Evolutionary conservation across 345 rosid genomes (phyloP).

Genomic region (Gossypium sturtianum): DNA sequence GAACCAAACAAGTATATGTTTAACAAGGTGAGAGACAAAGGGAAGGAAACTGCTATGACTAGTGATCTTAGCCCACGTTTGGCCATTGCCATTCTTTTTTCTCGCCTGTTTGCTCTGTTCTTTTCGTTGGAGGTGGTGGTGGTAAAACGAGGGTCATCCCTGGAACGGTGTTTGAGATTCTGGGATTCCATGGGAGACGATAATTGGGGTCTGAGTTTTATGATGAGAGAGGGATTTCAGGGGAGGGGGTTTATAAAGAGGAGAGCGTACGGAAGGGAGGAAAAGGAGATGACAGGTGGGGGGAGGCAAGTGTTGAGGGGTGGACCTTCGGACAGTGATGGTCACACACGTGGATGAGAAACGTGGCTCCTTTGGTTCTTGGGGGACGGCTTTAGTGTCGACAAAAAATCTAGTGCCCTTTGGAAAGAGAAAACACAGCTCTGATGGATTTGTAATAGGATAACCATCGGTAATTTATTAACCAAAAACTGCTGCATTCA

Average conservation of each 20-base stretch:
- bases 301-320: slow-evolving; percentile 10
- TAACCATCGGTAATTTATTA: no score
- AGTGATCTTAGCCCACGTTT: slow-evolving; percentile 67
- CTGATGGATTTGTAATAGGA: not conserved
- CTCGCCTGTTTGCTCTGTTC: slow-evolving; percentile 17
- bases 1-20: slow-evolving; percentile 50
- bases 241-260: not conserved
- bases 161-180: slow-evolving; percentile 46
- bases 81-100: slow-evolving; percentile 52
- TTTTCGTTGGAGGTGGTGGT: slow-evolving; percentile 14
- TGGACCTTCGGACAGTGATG: not conserved
- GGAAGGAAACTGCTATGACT: slow-evolving; percentile 51
- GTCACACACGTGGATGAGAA: slow-evolving; percentile 6
- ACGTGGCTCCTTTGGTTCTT: not conserved
- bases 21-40: slow-evolving; percentile 49
- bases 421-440: not conserved
- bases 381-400: not conserved
- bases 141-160: slow-evolving; percentile 20
- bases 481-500: not conserved
- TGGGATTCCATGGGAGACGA: slow-evolving; percentile 40
- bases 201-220: not conserved
- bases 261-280: slow-evolving; percentile 8
- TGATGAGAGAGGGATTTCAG: slow-evolving; percentile 15
- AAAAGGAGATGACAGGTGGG: slow-evolving; percentile 33
- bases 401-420: not conserved